These are phyloP conservation scores for Suhomyces kunorum DNA, from an alignment of 1,139 yeast genomes.

Conservation along the genomic window DNA sequence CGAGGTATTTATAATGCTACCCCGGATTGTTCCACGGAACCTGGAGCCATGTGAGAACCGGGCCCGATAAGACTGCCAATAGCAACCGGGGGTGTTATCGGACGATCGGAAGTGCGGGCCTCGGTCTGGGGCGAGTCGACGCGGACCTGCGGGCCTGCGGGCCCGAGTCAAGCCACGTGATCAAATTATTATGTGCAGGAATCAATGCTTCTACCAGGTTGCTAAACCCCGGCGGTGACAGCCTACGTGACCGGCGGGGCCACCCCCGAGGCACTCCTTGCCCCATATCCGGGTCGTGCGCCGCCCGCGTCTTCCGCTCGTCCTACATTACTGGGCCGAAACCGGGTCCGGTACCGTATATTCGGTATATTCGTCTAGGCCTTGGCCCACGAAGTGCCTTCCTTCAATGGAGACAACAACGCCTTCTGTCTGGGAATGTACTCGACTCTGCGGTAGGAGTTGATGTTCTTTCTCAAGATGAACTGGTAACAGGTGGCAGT, in stretches of 20 bases:
- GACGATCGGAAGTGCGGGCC: conserved; percentile 7
- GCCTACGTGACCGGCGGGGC: too few relatives aligned
- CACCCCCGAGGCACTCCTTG: too few relatives aligned
- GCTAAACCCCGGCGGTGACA: background rate
- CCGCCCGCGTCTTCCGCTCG: too few relatives aligned
- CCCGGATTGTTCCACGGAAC: conserved; percentile 9
- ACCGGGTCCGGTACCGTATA: conserved; percentile 1
- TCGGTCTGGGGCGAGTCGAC: background rate
- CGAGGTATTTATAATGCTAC: conserved; percentile 6
- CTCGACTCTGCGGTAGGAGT: conserved; percentile 80
- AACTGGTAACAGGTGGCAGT: conserved; percentile 92
- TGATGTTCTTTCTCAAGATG: conserved; percentile 84
- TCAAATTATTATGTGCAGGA: too few relatives aligned
- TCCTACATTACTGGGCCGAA: too few relatives aligned
- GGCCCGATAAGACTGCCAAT: conserved; percentile 5
- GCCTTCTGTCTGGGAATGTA: conserved; percentile 81
- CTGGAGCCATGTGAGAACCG: conserved; percentile 7
- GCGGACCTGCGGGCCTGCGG: background rate
- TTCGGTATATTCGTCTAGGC: conserved; percentile 1
- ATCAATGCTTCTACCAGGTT: too few relatives aligned
- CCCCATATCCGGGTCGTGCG: too few relatives aligned
- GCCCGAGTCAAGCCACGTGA: conserved; percentile 3
- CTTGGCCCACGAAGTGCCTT: conserved; percentile 49
- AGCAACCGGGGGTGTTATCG: conserved; percentile 7
- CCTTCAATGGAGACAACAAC: conserved; percentile 60